Base-by-base conservation (phyloP, 2,329 filamentous ascomycete species). In the Alternaria arbusti region DNA sequence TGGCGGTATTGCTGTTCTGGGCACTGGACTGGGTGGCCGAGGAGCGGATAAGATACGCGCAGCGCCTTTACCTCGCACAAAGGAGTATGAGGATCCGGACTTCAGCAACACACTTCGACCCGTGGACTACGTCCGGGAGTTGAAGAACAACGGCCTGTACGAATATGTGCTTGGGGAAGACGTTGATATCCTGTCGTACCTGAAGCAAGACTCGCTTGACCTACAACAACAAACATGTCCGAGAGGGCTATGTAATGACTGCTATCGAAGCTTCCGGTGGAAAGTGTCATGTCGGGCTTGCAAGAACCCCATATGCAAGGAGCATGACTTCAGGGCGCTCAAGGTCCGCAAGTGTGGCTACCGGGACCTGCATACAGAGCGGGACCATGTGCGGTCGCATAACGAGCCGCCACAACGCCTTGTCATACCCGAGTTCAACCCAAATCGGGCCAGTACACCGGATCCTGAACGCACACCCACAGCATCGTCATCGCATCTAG, bases 211-310 rank as follows among this genome's bases (percentile, higher is more conserved):
- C 72, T 78, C 79, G 73, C 61, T 86, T 72, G 73, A 83, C 15
- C 70, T 82, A 15, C 80, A 82, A 57, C 75, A 77, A n/a, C 72
- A 78, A 46, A 81, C 81, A 23, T 87, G 83, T 70, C 86, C 86
- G 3, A 83, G 86, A 46, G 86, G 86, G 50, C 73, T 88, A 17
- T 88, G 86, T 70, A 82, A 86, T 55, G 85, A 87, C 61, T 88
- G 86, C 72, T 86, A 87, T 66, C 82, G 84, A 28, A 85, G 84
- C n/a, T 84, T 86, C 50, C 82, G 85, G 51, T 88, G 86, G 86
- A 87, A 86, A 69, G 83, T 88, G n/a, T 82, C 85, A 43, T 88
- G 86, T 74, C 85, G 86, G 69, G 82, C 80, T 46, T 88, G 86
- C 77, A 86, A 86, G 44, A 86, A 82, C 57, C 82, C 86, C 3